These are phyloP conservation scores for Pneumocystis wakefieldiae DNA, from an alignment of 1,139 yeast species.

Conservation along the genomic window DNA sequence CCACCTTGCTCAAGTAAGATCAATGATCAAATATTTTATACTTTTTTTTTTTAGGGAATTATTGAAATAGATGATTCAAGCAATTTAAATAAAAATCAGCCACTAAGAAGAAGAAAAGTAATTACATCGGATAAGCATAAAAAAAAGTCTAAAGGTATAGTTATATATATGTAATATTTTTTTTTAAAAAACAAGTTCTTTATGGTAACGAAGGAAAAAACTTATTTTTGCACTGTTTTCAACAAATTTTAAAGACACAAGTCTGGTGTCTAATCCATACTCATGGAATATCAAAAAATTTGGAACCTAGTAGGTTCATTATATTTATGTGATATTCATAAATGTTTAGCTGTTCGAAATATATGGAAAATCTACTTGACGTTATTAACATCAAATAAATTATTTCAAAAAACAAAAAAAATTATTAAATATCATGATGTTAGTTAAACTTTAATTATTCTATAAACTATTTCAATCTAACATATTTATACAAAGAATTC, in stretches of 20 bases:
- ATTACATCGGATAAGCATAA: neutral
- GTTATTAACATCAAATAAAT: neutral
- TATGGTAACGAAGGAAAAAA: neutral
- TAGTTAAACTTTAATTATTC: neutral
- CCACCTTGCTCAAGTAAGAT: neutral
- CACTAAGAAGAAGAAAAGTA: neutral
- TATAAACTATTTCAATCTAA: neutral
- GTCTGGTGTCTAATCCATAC: neutral
- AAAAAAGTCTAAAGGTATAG: neutral
- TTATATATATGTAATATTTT: neutral
- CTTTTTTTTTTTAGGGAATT: neutral
- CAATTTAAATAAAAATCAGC: neutral
- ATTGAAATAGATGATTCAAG: neutral
- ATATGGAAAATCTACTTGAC: neutral
- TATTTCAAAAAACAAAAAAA: neutral
- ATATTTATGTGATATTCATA: neutral
- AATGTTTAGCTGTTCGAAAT: neutral
- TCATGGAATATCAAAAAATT: neutral
- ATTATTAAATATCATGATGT: neutral
- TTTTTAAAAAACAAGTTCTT: neutral
- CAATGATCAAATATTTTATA: neutral
- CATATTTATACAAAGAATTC: neutral
- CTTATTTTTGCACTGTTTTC: neutral
- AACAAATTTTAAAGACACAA: neutral
- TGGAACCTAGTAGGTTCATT: neutral